Evolutionary conservation across 352 stramenopile species (phyloP).

Genomic region (Globisporangium iwayamae): DNA sequence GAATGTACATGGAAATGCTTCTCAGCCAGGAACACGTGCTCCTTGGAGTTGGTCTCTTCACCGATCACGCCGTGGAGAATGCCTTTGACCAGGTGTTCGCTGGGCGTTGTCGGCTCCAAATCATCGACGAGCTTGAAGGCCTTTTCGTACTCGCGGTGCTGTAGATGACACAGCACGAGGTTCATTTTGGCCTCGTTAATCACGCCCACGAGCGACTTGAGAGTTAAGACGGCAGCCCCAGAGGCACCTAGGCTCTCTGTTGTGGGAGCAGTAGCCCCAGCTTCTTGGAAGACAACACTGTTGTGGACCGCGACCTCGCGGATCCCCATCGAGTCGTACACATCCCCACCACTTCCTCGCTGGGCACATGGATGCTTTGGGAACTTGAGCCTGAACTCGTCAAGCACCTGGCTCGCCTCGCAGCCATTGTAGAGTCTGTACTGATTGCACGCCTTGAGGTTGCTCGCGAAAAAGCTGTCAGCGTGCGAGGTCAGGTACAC

Average conservation of each 20-base stretch:
- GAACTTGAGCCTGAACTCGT: slow-evolving; percentile 61
- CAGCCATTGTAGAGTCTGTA: slow-evolving; percentile 54
- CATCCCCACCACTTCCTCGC: neutral
- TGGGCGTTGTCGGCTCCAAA: slow-evolving; percentile 34
- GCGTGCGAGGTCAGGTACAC: slow-evolving; percentile 48
- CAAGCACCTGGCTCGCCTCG: slow-evolving; percentile 78
- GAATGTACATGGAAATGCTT: slow-evolving; percentile 55
- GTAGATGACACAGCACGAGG: slow-evolving; percentile 48
- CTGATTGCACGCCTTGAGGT: slow-evolving; percentile 63
- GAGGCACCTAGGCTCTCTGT: neutral
- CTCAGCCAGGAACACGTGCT: slow-evolving; percentile 71
- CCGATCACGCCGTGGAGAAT: slow-evolving; percentile 61
- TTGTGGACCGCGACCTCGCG: slow-evolving; percentile 54
- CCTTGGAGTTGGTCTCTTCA: slow-evolving; percentile 51
- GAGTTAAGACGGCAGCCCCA: slow-evolving; percentile 14
- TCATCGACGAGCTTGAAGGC: slow-evolving; percentile 62
- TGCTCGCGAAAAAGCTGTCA: slow-evolving; percentile 65
- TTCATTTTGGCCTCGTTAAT: slow-evolving; percentile 58
- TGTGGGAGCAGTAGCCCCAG: neutral
- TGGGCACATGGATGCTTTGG: slow-evolving; percentile 31
- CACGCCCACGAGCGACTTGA: slow-evolving; percentile 33
- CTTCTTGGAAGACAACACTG: slow-evolving; percentile 40
- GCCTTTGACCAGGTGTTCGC: slow-evolving; percentile 51
- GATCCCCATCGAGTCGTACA: slow-evolving; percentile 19
- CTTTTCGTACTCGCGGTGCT: slow-evolving; percentile 38